Evolutionary conservation across 2,329 filamentous ascomycete species (phyloP).

Genomic region (Ambrosiella beaveri): DNA sequence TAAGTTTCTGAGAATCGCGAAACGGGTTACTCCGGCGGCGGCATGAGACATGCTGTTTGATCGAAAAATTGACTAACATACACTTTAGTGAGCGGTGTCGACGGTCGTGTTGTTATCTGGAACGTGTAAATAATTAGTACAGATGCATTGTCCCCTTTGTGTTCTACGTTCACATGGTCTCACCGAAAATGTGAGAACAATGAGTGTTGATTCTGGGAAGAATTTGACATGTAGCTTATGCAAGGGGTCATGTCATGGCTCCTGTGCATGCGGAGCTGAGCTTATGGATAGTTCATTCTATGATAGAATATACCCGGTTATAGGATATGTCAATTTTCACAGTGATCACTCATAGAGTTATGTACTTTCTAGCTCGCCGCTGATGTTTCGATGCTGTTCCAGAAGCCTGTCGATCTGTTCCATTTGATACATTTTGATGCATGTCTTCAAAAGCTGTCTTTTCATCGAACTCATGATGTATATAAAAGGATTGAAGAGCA

Average conservation of each 20-base stretch:
- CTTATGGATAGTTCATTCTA: too few species aligned
- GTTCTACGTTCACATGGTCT: neutral
- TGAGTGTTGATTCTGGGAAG: neutral
- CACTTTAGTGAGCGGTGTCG: slow-evolving; percentile 55
- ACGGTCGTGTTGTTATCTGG: slow-evolving; percentile 71
- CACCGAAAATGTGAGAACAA: slow-evolving; percentile 4
- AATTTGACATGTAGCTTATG: neutral
- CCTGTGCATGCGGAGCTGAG: neutral
- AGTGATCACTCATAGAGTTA: neutral
- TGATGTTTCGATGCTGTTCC: neutral
- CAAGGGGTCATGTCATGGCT: neutral
- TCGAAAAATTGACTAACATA: slow-evolving; percentile 9
- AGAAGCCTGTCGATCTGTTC: neutral
- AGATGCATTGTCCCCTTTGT: neutral
- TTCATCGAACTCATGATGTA: too few species aligned
- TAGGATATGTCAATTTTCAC: too few species aligned
- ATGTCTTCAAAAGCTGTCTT: neutral
- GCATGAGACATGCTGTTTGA: neutral
- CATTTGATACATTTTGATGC: neutral
- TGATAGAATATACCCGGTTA: too few species aligned
- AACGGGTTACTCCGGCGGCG: slow-evolving; percentile 15
- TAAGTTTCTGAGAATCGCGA: slow-evolving; percentile 31
- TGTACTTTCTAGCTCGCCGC: neutral
- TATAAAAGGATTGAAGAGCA: neutral
- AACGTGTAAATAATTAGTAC: slow-evolving; percentile 30